Evolutionary conservation across 768 basidiomycete genomes (phyloP), one percentile per base, ranked within the genome.

Genomic region (Kockovaella imperatae): DNA sequence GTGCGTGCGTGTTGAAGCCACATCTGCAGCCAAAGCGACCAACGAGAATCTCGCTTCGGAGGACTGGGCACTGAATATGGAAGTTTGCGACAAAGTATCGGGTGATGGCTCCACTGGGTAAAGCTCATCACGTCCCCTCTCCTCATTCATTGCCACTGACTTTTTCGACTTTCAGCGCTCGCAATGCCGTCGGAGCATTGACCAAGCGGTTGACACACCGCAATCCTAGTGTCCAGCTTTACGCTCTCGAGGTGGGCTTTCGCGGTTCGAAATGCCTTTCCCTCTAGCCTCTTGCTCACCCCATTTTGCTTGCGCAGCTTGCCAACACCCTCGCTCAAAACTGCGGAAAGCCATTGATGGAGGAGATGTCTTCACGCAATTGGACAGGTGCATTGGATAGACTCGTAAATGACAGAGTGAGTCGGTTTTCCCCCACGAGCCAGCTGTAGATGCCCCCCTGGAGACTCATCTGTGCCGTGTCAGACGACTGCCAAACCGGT

Each of bases 171-270:
- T n/a, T 14, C 73, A 96, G 93, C 10, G 88, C 93, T 7, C 84
- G 84, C 45, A 81, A 84, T 59, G 87, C 86, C 47, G 79, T 91
- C 52, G 82, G 83, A 11, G 79, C 93, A 0, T 64, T 95, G 26
- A 77, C 90, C 62, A 96, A 91, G 72, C 86, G 95, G 4, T 77
- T 99, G 2, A 78, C 84, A 8, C 95, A 99, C 72, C 81, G 95
- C 17, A 95, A 86, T 68, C 85, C 95, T 2, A 99, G 93, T 59
- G 95, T 99, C 2, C 95, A 99, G 73, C 79, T 96, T 1, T 96
- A 91, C 64, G 80, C 93, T 4, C 79, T 99, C 4, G 80, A 87
- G 1, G 75, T 75, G 44, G 55, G 72, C 45, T n/a, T 20, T 34
- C 31, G n/a, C n/a, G 31, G 10, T n/a, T 34, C n/a, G 11, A 34